Conservation (phyloP, 345 rosid genomes). For the Populus euphratica region DNA sequence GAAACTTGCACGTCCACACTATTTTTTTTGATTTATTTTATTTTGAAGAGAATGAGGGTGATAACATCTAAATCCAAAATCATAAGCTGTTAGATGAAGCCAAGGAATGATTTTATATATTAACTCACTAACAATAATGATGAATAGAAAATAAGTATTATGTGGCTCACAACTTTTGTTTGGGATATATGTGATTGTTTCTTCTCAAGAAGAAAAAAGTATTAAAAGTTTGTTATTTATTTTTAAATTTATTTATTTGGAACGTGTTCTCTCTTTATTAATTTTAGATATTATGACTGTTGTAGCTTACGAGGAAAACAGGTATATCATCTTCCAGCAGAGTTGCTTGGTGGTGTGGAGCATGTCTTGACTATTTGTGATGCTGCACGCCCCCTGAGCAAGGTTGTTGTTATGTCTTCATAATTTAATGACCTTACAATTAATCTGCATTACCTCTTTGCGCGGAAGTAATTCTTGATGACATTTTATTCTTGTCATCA, state of each 20-base stretch:
- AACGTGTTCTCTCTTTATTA: not conserved
- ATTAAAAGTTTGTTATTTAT: not conserved
- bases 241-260: not conserved
- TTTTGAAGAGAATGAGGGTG: too few relatives aligned
- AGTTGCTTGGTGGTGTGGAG: conserved; percentile 63
- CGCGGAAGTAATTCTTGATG: conserved; percentile 9
- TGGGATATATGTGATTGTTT: too few relatives aligned
- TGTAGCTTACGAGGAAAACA: conserved; percentile 87
- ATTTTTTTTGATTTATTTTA: too few relatives aligned
- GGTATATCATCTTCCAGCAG: conserved; percentile 58
- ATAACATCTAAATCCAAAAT: too few relatives aligned
- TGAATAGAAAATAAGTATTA: too few relatives aligned
- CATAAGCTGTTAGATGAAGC: too few relatives aligned
- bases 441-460: conserved; percentile 8
- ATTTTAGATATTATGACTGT: conserved; percentile 10
- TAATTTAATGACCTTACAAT: not conserved
- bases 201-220: too few relatives aligned
- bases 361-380: conserved; percentile 73
- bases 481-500: conserved; percentile 14
- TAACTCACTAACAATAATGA: too few relatives aligned
- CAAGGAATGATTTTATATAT: too few relatives aligned
- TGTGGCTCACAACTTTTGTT: too few relatives aligned
- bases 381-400: conserved; percentile 53
- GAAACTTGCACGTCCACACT: too few relatives aligned
- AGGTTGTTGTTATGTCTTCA: conserved; percentile 33